Conservation (phyloP, 768 basidiomycete genomes). For the Hygrocybe punicea region DNA sequence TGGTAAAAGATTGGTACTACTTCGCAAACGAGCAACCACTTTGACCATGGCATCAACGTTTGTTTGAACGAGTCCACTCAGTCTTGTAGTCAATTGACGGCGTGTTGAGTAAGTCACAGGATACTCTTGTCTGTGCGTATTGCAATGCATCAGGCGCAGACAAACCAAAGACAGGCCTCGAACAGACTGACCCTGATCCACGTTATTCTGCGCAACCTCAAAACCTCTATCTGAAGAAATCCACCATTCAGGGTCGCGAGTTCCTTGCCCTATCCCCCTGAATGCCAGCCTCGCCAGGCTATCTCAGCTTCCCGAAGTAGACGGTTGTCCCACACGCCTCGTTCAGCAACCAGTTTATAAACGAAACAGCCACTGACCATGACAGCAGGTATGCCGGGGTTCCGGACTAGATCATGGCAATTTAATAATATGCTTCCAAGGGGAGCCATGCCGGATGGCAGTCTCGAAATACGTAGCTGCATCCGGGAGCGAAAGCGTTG, state of each 20-base stretch:
- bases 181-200: slow-evolving; percentile 83
- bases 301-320: slow-evolving; percentile 76
- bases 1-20: slow-evolving; percentile 92
- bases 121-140: slow-evolving; percentile 59
- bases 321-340: slow-evolving; percentile 84
- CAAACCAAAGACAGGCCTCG: neutral
- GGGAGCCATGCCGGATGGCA: slow-evolving; percentile 83
- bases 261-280: slow-evolving; percentile 68
- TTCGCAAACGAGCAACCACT: slow-evolving; percentile 93
- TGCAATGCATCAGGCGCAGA: neutral
- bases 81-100: slow-evolving; percentile 78
- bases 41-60: slow-evolving; percentile 98
- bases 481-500: slow-evolving; percentile 41
- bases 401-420: slow-evolving; percentile 76
- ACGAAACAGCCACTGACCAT: slow-evolving; percentile 76
- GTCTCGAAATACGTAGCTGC: slow-evolving; percentile 79
- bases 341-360: slow-evolving; percentile 91
- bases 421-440: slow-evolving; percentile 95
- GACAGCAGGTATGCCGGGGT: slow-evolving; percentile 41
- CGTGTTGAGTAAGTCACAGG: slow-evolving; percentile 58
- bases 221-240: slow-evolving; percentile 89
- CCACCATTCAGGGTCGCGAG: slow-evolving; percentile 93
- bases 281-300: slow-evolving; percentile 70
- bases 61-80: slow-evolving; percentile 93
- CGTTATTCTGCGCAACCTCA: slow-evolving; percentile 92